Base-by-base conservation (phyloP, 108 stramenopile genomes). In the Cyclotella atomus region DNA sequence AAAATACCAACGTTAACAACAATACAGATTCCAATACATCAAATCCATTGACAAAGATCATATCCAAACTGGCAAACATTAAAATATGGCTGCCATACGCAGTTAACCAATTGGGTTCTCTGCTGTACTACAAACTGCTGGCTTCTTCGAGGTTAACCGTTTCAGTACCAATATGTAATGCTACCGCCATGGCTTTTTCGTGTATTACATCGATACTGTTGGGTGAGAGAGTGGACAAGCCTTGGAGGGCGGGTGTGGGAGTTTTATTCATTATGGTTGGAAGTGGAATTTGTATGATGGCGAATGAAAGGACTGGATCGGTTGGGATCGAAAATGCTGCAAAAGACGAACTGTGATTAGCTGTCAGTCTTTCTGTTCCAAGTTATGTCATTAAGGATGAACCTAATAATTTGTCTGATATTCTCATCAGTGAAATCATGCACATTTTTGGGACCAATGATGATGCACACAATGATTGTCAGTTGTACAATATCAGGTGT, bases 161-260 rank as follows among this genome's bases (percentile, higher is more conserved):
- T 27, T 85, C 93, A 5, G 90, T 91, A 46, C 90, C 93, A 41
- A 83, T 89, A 20, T 91, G 90, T 76, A 94, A 94, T 85, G 89
- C 86, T 17, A 81, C 91, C 25, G 89, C 93, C 25, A 67, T 94
- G 65, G 82, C 90, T 27, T 94, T 94, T 82, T 89, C 90, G 7
- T 77, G 87, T 46, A 44, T 83, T 30, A 90, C 90, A 9, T 86
- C 86, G 65, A 70, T 65, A 21, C 30, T 76, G 19, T 71, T 91
- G 49, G 93, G 93, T 41, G 93, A 94, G 69, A 72, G 78, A 28
- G 75, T 91, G n/a, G 60, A 90, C 61, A 76, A 82, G 38, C 90
- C 90, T 29, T 15, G 80, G 29, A 82, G 59, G 60, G 83, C 90
- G 24, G 64, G 81, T 8, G 25, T 89, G 30, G 93, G 90, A 25